Evolutionary conservation across 805 yeast genomes (phyloP).

Genomic region (Candida maesae): DNA sequence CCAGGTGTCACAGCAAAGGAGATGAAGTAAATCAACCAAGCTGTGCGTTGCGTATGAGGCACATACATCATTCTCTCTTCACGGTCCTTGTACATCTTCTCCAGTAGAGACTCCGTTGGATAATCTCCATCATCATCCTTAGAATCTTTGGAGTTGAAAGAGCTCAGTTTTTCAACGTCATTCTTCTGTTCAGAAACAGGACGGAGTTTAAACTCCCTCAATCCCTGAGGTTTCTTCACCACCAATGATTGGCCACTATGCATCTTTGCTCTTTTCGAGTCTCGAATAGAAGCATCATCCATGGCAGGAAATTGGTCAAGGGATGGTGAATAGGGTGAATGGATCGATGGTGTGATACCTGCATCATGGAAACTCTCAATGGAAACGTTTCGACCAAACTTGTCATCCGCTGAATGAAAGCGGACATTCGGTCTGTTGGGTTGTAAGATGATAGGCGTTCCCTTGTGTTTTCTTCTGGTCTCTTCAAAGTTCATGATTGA

Average conservation of each 20-base stretch:
- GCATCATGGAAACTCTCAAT: not conserved
- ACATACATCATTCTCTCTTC: slow-evolving; percentile 3
- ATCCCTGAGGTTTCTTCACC: slow-evolving; percentile 7
- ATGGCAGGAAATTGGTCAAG: slow-evolving; percentile 5
- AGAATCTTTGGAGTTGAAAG: slow-evolving; percentile 2
- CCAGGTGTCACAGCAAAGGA: slow-evolving; percentile 27
- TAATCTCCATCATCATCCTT: slow-evolving; percentile 2
- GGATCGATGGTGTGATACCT: slow-evolving; percentile 16
- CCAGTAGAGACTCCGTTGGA: slow-evolving; percentile 12
- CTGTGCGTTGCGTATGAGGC: slow-evolving; percentile 4
- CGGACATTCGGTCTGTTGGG: slow-evolving; percentile 1
- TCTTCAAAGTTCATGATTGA: slow-evolving; percentile 20
- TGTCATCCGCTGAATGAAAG: not conserved
- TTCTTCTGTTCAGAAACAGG: slow-evolving; percentile 4
- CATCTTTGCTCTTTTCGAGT: slow-evolving; percentile 6
- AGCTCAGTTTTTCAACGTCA: not conserved
- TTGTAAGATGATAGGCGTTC: slow-evolving; percentile 20
- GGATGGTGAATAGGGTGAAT: slow-evolving; percentile 15
- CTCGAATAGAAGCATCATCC: slow-evolving; percentile 10
- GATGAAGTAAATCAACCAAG: slow-evolving; percentile 11
- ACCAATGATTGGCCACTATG: slow-evolving; percentile 4
- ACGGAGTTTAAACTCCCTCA: slow-evolving; percentile 11
- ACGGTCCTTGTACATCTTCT: slow-evolving; percentile 20
- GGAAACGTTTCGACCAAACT: not conserved
- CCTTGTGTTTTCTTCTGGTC: slow-evolving; percentile 23